Evolutionary conservation across 1,284 basidiomycete genomes (phyloP).

Genomic region (Stereum hirsutum): DNA sequence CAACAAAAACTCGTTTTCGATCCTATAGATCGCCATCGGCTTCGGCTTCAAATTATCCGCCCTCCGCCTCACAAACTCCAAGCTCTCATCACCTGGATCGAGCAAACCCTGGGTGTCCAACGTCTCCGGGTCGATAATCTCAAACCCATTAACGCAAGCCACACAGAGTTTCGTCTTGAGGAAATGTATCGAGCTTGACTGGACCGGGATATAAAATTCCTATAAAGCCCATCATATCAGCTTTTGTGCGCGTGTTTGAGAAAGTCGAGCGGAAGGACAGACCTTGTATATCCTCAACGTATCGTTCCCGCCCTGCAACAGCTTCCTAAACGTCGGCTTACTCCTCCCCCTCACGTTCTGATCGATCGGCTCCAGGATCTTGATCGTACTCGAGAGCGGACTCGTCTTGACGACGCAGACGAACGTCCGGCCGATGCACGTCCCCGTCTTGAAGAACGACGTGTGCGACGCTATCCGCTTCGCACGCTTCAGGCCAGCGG

Average conservation of each 20-base stretch:
- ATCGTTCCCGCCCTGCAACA: slow-evolving; percentile 92
- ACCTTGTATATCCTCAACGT: slow-evolving; percentile 92
- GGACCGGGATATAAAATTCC: slow-evolving; percentile 99
- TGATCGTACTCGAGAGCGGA: slow-evolving; percentile 94
- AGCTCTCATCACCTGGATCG: slow-evolving; percentile 85
- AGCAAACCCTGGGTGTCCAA: slow-evolving; percentile 95
- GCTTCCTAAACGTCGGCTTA: slow-evolving; percentile 91
- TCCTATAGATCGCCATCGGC: slow-evolving; percentile 95
- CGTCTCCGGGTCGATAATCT: slow-evolving; percentile 97
- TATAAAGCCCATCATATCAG: slow-evolving; percentile 21
- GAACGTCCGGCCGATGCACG: slow-evolving; percentile 88
- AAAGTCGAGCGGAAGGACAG: slow-evolving; percentile 17
- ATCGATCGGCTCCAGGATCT: slow-evolving; percentile 95
- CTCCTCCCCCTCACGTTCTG: slow-evolving; percentile 75
- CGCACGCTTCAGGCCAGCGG: slow-evolving; percentile 86
- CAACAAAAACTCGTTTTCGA: slow-evolving; percentile 93
- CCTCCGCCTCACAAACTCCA: slow-evolving; percentile 90
- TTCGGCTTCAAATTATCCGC: slow-evolving; percentile 61
- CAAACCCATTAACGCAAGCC: slow-evolving; percentile 97
- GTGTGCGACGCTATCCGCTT: slow-evolving; percentile 96
- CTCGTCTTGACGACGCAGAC: slow-evolving; percentile 98
- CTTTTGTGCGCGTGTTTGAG: no score
- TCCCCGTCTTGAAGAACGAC: slow-evolving; percentile 95
- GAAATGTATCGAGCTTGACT: slow-evolving; percentile 95
- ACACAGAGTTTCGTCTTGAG: slow-evolving; percentile 97